Evolutionary conservation across 805 yeast genomes (phyloP), one percentile per base, ranked within the genome.

Genomic region (Candida awuae): DNA sequence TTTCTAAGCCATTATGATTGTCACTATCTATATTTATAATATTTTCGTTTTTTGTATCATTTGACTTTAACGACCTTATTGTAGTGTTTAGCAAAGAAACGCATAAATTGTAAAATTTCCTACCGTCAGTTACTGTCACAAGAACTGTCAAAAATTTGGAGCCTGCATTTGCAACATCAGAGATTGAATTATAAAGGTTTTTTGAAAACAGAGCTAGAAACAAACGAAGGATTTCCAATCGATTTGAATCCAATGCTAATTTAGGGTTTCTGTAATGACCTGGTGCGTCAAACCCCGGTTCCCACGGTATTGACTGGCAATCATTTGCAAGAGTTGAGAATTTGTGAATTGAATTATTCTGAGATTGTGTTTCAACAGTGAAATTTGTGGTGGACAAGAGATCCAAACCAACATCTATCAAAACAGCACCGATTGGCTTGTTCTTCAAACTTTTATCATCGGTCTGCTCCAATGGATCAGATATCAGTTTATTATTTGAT

Each of bases 1-100:
- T 58, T 2, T 55, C 58, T n/a, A 74, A 47, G 2, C 74, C 77
- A 34, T 66, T 70, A 2, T 34, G 7, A 31, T 40, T 40, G 8
- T 48, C 48, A 19, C 54, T 49, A 18, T 49, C 51, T 41, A 59
- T 58, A 2, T 53, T 55, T n/a, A 73, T 46, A 4, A 73, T 75
- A 34, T 66, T 70, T 12, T 30, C 14, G 19, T 19, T 16, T 1
- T 30, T 28, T 0, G 59, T 46, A 23, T 56, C 53, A 8, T 63
- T 47, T 14, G 44, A 39, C 17, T 45, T 47, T 31, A 75, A 67
- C 13, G 76, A 64, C 23, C 84, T 63, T 47, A 83, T 73, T 1
- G 71, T 61, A 5, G 73, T 54, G 56, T 88, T 90, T 9, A 84
- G 52, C 14, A 86, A 61, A 3, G 95, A 84, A 48, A 87, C 80